Percentiles rank a stretch among this genome's conserved stretches.
phyloP scores from a whole-genome alignment of 495 filamentous ascomycete species.

The Oleoguttula mirabilis region DNA sequence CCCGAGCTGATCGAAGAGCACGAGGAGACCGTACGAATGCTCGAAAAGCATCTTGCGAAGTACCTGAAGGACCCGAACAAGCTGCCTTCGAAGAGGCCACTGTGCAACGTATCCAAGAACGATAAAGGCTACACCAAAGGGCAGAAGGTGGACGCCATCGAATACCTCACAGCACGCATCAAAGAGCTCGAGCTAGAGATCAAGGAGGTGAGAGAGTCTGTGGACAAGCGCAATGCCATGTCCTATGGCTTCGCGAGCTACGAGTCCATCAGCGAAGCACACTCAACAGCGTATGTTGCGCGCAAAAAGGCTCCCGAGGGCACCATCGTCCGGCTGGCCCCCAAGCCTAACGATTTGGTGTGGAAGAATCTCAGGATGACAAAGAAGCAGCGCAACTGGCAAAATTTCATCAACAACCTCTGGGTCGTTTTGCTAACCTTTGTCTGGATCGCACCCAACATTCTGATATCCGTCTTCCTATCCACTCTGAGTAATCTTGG shows the following conservation, averaged over 20 bases:
- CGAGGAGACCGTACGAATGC: slow-evolving; percentile 60
- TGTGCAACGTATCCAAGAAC: slow-evolving; percentile 62
- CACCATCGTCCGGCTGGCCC: slow-evolving; percentile 65
- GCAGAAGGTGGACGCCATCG: slow-evolving; percentile 82
- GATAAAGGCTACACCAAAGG: slow-evolving; percentile 49
- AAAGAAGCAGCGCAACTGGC: slow-evolving; percentile 53
- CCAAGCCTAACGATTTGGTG: slow-evolving; percentile 82
- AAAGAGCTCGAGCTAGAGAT: slow-evolving; percentile 71
- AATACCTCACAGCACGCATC: slow-evolving; percentile 80
- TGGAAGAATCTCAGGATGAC: slow-evolving; percentile 82
- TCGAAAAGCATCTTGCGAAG: slow-evolving; percentile 74
- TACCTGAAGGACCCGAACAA: slow-evolving; percentile 80
- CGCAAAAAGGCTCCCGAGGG: slow-evolving; percentile 72
- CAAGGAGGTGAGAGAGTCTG: slow-evolving; percentile 61
- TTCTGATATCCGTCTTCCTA: slow-evolving; percentile 85
- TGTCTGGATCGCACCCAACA: slow-evolving; percentile 90
- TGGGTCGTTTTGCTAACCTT: slow-evolving; percentile 74
- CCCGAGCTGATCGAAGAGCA: slow-evolving; percentile 78
- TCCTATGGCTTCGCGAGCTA: slow-evolving; percentile 92
- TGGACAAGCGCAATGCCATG: slow-evolving; percentile 79
- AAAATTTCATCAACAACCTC: slow-evolving; percentile 62
- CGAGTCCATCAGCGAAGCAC: slow-evolving; percentile 73
- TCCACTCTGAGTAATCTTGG: slow-evolving; percentile 73
- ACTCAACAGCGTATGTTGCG: slow-evolving; percentile 70
- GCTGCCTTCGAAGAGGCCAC: slow-evolving; percentile 66